Evolutionary conservation across 352 stramenopile genomes (phyloP), one percentile per base, ranked within the genome.

Genomic region (Phytophthora boehmeriae): DNA sequence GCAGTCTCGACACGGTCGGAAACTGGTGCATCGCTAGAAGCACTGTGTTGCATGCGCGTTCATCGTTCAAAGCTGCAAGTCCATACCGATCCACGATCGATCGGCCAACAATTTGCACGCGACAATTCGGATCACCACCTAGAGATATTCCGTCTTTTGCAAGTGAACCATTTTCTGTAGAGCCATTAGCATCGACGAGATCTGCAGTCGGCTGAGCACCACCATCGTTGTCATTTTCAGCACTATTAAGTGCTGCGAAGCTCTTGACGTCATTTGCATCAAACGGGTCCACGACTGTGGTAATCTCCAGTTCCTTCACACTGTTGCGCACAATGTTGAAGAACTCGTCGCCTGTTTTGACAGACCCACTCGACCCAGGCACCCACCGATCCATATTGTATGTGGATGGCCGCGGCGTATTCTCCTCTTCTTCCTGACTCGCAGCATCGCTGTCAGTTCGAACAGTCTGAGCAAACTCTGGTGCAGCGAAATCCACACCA

Each of bases 331-430:
- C 54, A 42, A 88, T 76, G 20, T 88, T 76, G 16, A 88, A 44
- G 56, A 92, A 57, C 34, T 92, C 84, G 17, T 88, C 78, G 27
- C 80, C 90, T 54, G 41, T 82, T 45, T 90, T 81, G 27, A 88
- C 34, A 6, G 59, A 47, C 0, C 74, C 79, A 27, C 49, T 73
- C 1, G 78, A 88, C 0, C 75, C 80, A 4, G 70, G 36, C 14
- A 87, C 62, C 84, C 84, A 91, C 44, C 81, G 75, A 55, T 90
- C 80, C 10, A 71, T 86, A 55, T 93, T 88, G 71, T 93, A 93
- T 19, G 69, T 79, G 44, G 68, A 78, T 23, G 48, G 54, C n/a
- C 20, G 43, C 47, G 23, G 14, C 16, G 34, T 50, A 27, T 64
- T 38, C 43, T 57, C 36, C 25, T 59, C 17, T 11, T 64, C 53